Conservation (phyloP, 2,329 filamentous ascomycete genomes). For the Colletotrichum melonis region DNA sequence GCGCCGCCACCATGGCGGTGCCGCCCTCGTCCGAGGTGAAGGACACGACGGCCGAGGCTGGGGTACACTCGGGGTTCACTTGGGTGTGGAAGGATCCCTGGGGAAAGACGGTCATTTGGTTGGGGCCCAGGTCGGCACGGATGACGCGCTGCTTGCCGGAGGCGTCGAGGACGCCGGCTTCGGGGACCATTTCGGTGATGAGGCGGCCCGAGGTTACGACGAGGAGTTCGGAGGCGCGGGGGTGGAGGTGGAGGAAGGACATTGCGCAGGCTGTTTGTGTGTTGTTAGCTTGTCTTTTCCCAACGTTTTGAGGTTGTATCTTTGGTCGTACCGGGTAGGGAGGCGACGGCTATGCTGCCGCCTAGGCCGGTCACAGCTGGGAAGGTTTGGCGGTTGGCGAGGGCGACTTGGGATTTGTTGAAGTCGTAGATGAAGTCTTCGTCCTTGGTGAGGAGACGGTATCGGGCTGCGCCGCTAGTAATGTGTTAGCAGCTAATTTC, state of each 20-base stretch:
- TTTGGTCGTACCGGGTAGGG: background rate
- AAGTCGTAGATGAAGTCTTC: background rate
- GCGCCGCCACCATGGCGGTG: background rate
- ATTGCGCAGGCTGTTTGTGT: conserved; percentile 56
- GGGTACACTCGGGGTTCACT: background rate
- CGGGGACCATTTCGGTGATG: conserved; percentile 54
- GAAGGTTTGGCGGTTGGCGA: background rate
- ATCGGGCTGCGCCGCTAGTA: background rate
- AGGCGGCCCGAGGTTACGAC: conserved; percentile 54
- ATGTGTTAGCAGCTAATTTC: background rate
- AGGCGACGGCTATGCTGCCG: background rate
- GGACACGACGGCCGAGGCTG: background rate
- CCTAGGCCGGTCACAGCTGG: background rate
- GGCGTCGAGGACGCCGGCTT: conserved; percentile 56
- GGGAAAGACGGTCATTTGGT: background rate
- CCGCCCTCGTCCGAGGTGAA: background rate
- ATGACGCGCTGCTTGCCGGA: background rate
- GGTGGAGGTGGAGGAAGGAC: conserved; percentile 63
- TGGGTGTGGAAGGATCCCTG: background rate
- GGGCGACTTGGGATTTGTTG: background rate
- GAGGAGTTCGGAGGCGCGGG: conserved; percentile 56
- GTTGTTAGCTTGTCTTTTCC: background rate
- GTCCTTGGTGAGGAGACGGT: background rate
- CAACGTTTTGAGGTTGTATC: no score
- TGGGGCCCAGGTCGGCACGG: background rate